Percentiles rank a stretch among this genome's conserved stretches.
Conservation (phyloP, 331 rosid species). For the Telfairia occidentalis region DNA sequence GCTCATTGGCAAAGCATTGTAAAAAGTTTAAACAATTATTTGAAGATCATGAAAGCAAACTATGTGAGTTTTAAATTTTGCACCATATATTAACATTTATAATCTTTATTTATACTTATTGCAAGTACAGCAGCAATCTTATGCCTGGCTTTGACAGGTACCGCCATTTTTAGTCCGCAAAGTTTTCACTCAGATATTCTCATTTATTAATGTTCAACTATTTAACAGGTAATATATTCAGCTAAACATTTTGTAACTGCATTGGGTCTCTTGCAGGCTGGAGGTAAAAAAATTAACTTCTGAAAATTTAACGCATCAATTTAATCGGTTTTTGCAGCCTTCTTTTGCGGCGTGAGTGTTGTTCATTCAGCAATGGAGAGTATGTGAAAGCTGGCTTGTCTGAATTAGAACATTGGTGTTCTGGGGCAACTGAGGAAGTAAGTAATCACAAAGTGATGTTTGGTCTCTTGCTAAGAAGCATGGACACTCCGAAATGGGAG, state of each 20-base stretch:
- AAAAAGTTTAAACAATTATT: constrained; percentile 54
- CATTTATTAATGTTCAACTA: constrained; percentile 86
- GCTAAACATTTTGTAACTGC: background rate
- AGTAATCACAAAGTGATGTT: constrained; percentile 15
- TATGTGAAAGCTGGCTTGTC: constrained; percentile 85
- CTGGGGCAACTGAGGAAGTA: constrained; percentile 74
- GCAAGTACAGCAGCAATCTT: constrained; percentile 4
- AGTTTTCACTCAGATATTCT: constrained; percentile 89
- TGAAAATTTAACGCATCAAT: background rate
- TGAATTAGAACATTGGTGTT: constrained; percentile 88
- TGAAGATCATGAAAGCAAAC: constrained; percentile 85
- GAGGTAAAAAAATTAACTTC: background rate
- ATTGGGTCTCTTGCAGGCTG: background rate
- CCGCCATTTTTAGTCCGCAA: constrained; percentile 88
- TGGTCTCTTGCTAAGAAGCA: too few species aligned
- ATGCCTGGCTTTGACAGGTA: constrained; percentile 39
- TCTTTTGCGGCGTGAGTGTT: constrained; percentile 92
- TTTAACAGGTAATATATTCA: constrained; percentile 60
- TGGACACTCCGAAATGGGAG: too few species aligned
- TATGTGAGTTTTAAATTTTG: constrained; percentile 46
- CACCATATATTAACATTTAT: constrained; percentile 12
- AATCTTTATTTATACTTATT: background rate
- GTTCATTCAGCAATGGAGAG: constrained; percentile 97
- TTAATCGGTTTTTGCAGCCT: constrained; percentile 47
- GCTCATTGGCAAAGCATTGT: constrained; percentile 99